Evolutionary conservation across 768 basidiomycete genomes (phyloP).

Genomic region (Kwoniella newhampshirensis): DNA sequence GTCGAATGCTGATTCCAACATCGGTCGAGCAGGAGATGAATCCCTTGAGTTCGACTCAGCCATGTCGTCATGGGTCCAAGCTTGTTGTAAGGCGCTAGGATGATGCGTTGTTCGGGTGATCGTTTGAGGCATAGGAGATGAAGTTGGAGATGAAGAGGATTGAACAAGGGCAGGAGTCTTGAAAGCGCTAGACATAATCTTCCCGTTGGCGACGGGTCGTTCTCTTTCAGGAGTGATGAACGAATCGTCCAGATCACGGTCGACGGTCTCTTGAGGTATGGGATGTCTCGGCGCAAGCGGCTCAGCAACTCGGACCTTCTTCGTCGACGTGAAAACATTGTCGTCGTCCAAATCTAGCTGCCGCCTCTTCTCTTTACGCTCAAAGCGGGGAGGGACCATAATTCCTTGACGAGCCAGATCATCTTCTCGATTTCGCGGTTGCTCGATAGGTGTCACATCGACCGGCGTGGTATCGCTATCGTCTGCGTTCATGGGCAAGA

Average conservation of each 20-base stretch:
- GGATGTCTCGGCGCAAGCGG: slow-evolving; percentile 32
- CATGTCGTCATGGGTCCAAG: slow-evolving; percentile 43
- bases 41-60: slow-evolving; percentile 5
- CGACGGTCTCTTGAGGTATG: slow-evolving; percentile 23
- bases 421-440: slow-evolving; percentile 16
- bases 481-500: slow-evolving; percentile 28
- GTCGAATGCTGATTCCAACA: slow-evolving; percentile 39
- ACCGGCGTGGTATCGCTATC: slow-evolving; percentile 16
- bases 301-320: slow-evolving; percentile 39
- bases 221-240: slow-evolving; percentile 45
- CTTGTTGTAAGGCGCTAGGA: slow-evolving; percentile 35
- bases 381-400: slow-evolving; percentile 39
- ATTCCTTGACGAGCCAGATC: slow-evolving; percentile 9
- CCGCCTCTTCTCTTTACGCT: slow-evolving; percentile 22
- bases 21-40: slow-evolving; percentile 20
- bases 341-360: slow-evolving; percentile 33
- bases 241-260: slow-evolving; percentile 28
- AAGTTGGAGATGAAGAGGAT: slow-evolving; percentile 42
- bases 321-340: slow-evolving; percentile 33
- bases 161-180: slow-evolving; percentile 46
- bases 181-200: slow-evolving; percentile 32
- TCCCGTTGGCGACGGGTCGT: slow-evolving; percentile 20
- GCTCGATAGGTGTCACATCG: slow-evolving; percentile 5
- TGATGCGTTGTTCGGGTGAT: slow-evolving; percentile 37
- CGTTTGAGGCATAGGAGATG: slow-evolving; percentile 46